These are phyloP conservation scores for Trypanosoma vivax DNA, from an alignment of 208 protist genomes.

Conservation along the genomic window DNA sequence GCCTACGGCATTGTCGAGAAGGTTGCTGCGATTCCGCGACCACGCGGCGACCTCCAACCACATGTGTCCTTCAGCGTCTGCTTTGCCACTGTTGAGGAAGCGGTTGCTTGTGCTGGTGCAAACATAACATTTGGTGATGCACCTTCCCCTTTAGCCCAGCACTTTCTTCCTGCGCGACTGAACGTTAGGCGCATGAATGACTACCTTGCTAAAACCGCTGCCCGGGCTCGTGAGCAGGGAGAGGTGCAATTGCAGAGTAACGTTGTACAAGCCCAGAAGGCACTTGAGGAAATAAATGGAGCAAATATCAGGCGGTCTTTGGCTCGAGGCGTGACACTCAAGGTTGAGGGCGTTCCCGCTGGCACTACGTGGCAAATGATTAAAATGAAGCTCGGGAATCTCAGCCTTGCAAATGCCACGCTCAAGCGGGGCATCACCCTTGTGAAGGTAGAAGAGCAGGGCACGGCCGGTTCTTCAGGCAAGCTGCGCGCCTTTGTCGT, in stretches of 20 bases:
- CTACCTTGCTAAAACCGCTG: slow-evolving; percentile 7
- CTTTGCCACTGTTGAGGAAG: slow-evolving; percentile 14
- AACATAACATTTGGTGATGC: slow-evolving; percentile 14
- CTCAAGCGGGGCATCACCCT: slow-evolving; percentile 20
- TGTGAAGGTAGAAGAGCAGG: slow-evolving; percentile 18
- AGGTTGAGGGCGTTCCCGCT: slow-evolving; percentile 15
- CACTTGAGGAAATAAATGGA: slow-evolving; percentile 12
- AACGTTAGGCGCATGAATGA: slow-evolving; percentile 7
- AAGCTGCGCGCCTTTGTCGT: slow-evolving; percentile 25
- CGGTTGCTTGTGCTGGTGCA: slow-evolving; percentile 1
- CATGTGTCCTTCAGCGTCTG: slow-evolving; percentile 12
- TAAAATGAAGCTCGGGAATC: slow-evolving; percentile 26
- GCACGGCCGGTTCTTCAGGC: not conserved
- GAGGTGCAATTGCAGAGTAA: slow-evolving; percentile 24
- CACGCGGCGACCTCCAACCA: slow-evolving; percentile 9
- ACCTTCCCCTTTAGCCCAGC: slow-evolving; percentile 17
- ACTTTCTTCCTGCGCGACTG: slow-evolving; percentile 23
- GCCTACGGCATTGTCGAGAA: slow-evolving; percentile 12
- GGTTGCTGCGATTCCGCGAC: not conserved
- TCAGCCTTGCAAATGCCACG: slow-evolving; percentile 6
- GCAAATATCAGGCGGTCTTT: slow-evolving; percentile 14
- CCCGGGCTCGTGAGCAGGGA: slow-evolving; percentile 1
- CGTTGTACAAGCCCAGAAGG: slow-evolving; percentile 23
- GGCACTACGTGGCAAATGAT: slow-evolving; percentile 21
- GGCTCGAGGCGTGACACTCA: slow-evolving; percentile 21